Evolutionary conservation across 352 stramenopile species (phyloP).

Genomic region (Phytophthora aleatoria): DNA sequence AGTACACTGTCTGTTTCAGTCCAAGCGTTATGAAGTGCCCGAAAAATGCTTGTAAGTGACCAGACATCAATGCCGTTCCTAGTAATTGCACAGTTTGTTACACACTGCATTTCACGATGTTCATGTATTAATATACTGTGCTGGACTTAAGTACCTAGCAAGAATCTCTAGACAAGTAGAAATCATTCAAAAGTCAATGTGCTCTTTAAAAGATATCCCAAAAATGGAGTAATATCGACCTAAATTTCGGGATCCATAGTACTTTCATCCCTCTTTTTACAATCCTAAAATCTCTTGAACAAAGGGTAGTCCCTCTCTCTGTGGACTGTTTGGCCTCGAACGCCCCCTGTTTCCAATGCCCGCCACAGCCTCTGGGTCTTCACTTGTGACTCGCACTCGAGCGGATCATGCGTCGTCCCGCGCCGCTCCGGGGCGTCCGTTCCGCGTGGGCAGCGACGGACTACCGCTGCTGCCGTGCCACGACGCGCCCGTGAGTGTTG

Average conservation of each 20-base stretch:
- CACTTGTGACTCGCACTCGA: conserved; percentile 37
- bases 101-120: not conserved
- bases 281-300: conserved; percentile 6
- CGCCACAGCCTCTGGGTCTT: conserved; percentile 27
- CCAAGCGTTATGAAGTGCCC: no score
- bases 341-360: conserved; percentile 19
- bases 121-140: no score
- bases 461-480: conserved; percentile 41
- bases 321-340: conserved; percentile 23
- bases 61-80: no score
- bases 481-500: conserved; percentile 14
- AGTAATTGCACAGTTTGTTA: not conserved
- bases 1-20: no score
- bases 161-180: no score
- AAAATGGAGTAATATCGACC: no score
- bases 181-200: no score
- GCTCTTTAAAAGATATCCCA: no score
- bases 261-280: conserved; percentile 10
- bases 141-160: no score
- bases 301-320: conserved; percentile 13
- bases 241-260: not conserved
- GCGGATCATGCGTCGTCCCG: conserved; percentile 15
- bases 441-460: conserved; percentile 34
- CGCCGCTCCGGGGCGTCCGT: conserved; percentile 18
- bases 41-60: no score